phyloP scores from a whole-genome alignment of 2,329 filamentous ascomycete genomes.

The Hymenoscyphus repandus region DNA sequence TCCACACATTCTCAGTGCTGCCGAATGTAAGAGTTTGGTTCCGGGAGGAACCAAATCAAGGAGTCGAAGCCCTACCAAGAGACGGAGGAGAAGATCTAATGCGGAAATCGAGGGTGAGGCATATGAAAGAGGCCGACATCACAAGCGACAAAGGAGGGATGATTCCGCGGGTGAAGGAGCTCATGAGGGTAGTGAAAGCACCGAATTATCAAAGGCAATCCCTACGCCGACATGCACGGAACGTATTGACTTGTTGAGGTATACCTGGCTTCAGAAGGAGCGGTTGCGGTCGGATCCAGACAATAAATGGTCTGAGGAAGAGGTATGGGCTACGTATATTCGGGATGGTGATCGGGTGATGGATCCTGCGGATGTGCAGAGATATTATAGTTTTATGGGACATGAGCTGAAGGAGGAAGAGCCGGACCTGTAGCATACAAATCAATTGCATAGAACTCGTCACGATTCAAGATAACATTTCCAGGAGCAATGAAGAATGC shows the following conservation, averaged over 20 bases:
- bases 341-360: neutral
- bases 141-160: neutral
- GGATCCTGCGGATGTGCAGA: neutral
- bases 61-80: neutral
- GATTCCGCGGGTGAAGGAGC: neutral
- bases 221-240: neutral
- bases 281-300: neutral
- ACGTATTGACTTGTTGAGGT: neutral
- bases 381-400: neutral
- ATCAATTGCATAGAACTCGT: too few relatives aligned
- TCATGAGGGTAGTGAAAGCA: neutral
- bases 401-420: neutral
- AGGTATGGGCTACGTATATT: neutral
- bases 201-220: neutral
- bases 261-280: neutral
- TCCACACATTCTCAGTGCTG: constrained; percentile 1
- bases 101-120: neutral
- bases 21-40: neutral
- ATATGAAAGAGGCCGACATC: neutral
- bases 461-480: too few relatives aligned
- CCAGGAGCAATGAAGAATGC: too few relatives aligned
- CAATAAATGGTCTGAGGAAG: neutral
- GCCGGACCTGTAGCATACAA: neutral
- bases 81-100: neutral
- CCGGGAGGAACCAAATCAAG: neutral